Percentiles rank a stretch among this genome's conserved stretches.
These are phyloP conservation scores for Peniophora sp. DNA, from an alignment of 1,284 basidiomycete species.

Conservation along the genomic window DNA sequence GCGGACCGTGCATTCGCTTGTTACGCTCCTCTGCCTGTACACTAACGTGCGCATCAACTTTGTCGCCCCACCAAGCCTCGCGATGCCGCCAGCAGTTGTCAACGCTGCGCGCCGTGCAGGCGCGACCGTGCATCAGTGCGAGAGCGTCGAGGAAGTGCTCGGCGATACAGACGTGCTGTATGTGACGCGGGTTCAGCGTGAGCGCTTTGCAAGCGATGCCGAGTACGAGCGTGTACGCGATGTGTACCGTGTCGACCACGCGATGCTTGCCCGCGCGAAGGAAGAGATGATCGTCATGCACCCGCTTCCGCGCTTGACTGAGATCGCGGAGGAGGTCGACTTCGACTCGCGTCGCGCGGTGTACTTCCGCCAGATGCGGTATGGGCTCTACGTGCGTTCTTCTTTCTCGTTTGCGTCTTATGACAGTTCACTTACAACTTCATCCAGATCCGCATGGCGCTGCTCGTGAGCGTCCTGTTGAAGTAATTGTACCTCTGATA, in stretches of 20 bases:
- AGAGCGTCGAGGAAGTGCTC: constrained; percentile 85
- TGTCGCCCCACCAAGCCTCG: constrained; percentile 84
- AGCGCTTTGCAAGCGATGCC: constrained; percentile 77
- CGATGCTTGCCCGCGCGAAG: constrained; percentile 86
- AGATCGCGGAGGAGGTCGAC: constrained; percentile 98
- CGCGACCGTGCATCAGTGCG: constrained; percentile 73
- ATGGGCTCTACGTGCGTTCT: constrained; percentile 87
- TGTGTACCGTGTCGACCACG: constrained; percentile 91
- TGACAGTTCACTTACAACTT: constrained; percentile 2
- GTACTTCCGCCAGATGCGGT: constrained; percentile 99
- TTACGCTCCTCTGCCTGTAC: constrained; percentile 89
- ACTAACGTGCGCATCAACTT: constrained; percentile 88
- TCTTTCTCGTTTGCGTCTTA: neutral
- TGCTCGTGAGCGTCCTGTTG: constrained; percentile 63
- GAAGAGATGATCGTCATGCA: constrained; percentile 99
- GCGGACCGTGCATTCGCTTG: constrained; percentile 94
- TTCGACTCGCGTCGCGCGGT: constrained; percentile 92
- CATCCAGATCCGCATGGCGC: constrained; percentile 67
- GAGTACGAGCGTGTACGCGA: constrained; percentile 94
- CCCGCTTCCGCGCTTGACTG: constrained; percentile 91
- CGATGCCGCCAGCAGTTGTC: constrained; percentile 88
- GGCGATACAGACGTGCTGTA: constrained; percentile 95
- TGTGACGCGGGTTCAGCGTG: constrained; percentile 94
- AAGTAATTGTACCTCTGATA: constrained; percentile 11
- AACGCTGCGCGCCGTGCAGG: constrained; percentile 78